Evolutionary conservation across 164 flowering plant species (phyloP).

Genomic region (Saururus chinensis): DNA sequence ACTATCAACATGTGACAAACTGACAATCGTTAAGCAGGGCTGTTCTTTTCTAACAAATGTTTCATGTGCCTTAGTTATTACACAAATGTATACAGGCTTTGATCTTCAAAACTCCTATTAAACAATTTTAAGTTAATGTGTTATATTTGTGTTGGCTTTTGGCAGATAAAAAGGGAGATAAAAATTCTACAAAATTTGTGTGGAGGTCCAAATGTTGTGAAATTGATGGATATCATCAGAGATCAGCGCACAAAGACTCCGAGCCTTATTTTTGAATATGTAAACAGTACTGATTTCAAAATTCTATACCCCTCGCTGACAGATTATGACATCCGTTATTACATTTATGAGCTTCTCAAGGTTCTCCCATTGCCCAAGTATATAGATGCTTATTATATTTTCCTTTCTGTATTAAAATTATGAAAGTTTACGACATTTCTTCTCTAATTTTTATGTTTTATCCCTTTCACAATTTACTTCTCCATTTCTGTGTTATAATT

Average conservation of each 20-base stretch:
- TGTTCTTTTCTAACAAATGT: too few species aligned
- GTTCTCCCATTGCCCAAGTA: constrained; percentile 10
- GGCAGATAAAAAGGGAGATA: constrained; percentile 84
- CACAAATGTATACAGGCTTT: too few species aligned
- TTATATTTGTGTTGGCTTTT: constrained; percentile 2
- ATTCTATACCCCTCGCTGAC: constrained; percentile 63
- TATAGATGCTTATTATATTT: neutral
- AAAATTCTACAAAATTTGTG: constrained; percentile 85
- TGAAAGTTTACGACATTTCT: too few species aligned
- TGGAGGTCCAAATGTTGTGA: constrained; percentile 80
- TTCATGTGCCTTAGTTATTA: too few species aligned
- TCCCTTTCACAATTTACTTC: neutral
- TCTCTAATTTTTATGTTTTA: too few species aligned
- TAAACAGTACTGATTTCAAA: constrained; percentile 73
- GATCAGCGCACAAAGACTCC: constrained; percentile 77
- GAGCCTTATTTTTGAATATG: constrained; percentile 63
- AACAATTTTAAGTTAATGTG: neutral
- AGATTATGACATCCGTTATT: constrained; percentile 71
- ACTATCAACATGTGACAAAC: too few species aligned
- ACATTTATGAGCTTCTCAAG: constrained; percentile 76
- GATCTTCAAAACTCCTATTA: too few species aligned
- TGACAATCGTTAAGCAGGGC: too few species aligned
- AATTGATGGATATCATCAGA: constrained; percentile 62
- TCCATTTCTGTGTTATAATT: neutral
- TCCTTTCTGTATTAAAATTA: neutral